phyloP scores from a whole-genome alignment of 495 filamentous ascomycete species.

The Penicillium daleae region DNA sequence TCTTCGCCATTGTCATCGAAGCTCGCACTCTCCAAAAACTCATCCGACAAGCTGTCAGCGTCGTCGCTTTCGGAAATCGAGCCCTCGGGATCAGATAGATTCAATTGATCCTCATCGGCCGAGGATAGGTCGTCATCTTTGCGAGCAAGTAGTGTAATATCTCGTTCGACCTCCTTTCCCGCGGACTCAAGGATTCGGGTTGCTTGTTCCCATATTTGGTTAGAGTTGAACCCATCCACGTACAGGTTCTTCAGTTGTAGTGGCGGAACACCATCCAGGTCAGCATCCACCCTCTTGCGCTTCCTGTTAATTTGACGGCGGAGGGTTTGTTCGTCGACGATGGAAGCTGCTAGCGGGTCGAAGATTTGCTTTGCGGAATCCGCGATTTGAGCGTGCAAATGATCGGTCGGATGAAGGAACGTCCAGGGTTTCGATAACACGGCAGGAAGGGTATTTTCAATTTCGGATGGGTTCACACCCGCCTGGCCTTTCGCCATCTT shows the following conservation, averaged over 20 bases:
- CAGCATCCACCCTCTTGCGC: conserved; percentile 60
- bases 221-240: conserved; percentile 82
- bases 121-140: conserved; percentile 24
- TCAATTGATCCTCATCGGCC: conserved; percentile 10
- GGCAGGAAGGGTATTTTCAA: conserved; percentile 25
- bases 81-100: conserved; percentile 37
- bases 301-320: conserved; percentile 64
- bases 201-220: conserved; percentile 94
- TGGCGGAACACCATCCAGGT: conserved; percentile 46
- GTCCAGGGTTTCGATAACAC: conserved; percentile 41
- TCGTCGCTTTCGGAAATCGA: conserved; percentile 42
- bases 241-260: conserved; percentile 78
- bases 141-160: conserved; percentile 29
- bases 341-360: conserved; percentile 71
- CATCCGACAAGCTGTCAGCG: conserved; percentile 41
- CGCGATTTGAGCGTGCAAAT: conserved; percentile 66
- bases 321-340: conserved; percentile 66
- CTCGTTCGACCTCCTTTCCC: conserved; percentile 38
- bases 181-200: conserved; percentile 63
- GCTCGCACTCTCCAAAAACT: conserved; percentile 37
- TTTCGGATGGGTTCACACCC: conserved; percentile 4
- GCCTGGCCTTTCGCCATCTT: conserved; percentile 27
- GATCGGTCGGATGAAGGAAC: conserved; percentile 70
- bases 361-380: conserved; percentile 74
- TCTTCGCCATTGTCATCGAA: conserved; percentile 42